These are phyloP conservation scores for Thymus quinquecostatus DNA, from an alignment of 257 asterid species.

Conservation along the genomic window DNA sequence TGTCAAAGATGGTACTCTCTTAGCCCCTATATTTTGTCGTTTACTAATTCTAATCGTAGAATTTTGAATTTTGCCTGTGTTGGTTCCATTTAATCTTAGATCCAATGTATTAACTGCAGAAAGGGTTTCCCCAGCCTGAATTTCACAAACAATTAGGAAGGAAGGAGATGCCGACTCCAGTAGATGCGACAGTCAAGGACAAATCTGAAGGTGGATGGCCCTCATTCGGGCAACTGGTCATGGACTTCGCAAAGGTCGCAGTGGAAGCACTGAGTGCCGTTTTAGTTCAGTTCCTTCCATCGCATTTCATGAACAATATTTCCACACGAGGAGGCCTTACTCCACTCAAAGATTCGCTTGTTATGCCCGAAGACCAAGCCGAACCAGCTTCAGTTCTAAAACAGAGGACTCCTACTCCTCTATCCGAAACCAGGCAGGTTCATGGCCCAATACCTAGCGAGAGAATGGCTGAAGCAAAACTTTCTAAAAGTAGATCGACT, in stretches of 20 bases:
- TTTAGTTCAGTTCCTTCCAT: constrained; percentile 53
- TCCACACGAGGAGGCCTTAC: constrained; percentile 62
- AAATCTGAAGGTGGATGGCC: constrained; percentile 89
- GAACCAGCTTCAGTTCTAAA: constrained; percentile 54
- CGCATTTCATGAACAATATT: constrained; percentile 35
- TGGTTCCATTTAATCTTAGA: neutral
- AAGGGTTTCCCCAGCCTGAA: constrained; percentile 39
- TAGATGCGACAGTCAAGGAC: constrained; percentile 47
- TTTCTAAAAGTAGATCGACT: constrained; percentile 58
- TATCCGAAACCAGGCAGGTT: constrained; percentile 62
- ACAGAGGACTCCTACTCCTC: constrained; percentile 60
- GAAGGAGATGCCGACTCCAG: constrained; percentile 52
- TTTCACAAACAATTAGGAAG: constrained; percentile 43
- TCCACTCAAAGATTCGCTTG: constrained; percentile 78
- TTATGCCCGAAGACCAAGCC: constrained; percentile 87
- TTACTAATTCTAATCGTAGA: neutral
- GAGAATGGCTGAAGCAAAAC: constrained; percentile 63
- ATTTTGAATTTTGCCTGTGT: neutral
- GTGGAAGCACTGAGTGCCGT: constrained; percentile 59
- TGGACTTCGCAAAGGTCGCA: constrained; percentile 68
- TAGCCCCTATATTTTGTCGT: neutral
- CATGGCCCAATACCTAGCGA: constrained; percentile 46
- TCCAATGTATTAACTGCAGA: constrained; percentile 44
- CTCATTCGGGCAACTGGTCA: constrained; percentile 76
- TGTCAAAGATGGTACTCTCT: constrained; percentile 56